These are phyloP conservation scores for Emmonsiellopsis sp. DNA, from an alignment of 2,329 filamentous ascomycete genomes.

Conservation along the genomic window DNA sequence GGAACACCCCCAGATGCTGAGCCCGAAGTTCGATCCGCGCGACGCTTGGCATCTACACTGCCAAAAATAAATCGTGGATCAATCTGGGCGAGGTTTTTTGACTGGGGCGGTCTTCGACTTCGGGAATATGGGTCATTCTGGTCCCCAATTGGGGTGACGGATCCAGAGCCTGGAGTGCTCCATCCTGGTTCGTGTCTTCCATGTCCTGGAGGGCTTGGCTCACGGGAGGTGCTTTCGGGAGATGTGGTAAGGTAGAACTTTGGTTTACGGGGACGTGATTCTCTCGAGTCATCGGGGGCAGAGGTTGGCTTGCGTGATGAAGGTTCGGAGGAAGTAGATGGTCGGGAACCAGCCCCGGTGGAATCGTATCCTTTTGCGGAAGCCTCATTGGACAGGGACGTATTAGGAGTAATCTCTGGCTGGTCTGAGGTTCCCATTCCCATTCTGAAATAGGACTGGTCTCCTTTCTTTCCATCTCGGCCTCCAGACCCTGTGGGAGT, in stretches of 20 bases:
- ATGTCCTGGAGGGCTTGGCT: conserved; percentile 55
- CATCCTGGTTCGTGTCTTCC: conserved; percentile 39
- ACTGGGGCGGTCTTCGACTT: conserved; percentile 63
- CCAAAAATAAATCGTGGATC: conserved; percentile 81
- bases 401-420: conserved; percentile 44
- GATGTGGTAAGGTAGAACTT: conserved; percentile 49
- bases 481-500: conserved; percentile 72
- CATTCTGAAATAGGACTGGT: conserved; percentile 23
- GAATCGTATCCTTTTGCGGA: conserved; percentile 22
- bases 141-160: conserved; percentile 71
- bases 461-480: conserved; percentile 39
- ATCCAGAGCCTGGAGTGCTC: conserved; percentile 56
- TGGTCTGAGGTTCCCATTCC: conserved; percentile 21
- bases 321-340: conserved; percentile 32
- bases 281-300: conserved; percentile 37
- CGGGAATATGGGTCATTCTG: conserved; percentile 81
- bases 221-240: conserved; percentile 48
- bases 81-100: conserved; percentile 55
- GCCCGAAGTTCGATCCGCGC: conserved; percentile 42
- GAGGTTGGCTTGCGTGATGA: conserved; percentile 35
- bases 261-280: conserved; percentile 37
- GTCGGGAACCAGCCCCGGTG: conserved; percentile 27
- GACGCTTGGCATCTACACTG: conserved; percentile 58
- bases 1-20: conserved; percentile 27
- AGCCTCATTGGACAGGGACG: conserved; percentile 41